A percentile compares a stretch with the other conserved stretches of the same genome.
These are phyloP conservation scores for Cadophora gregata DNA, from an alignment of 2,329 filamentous ascomycete species.

Conservation along the genomic window DNA sequence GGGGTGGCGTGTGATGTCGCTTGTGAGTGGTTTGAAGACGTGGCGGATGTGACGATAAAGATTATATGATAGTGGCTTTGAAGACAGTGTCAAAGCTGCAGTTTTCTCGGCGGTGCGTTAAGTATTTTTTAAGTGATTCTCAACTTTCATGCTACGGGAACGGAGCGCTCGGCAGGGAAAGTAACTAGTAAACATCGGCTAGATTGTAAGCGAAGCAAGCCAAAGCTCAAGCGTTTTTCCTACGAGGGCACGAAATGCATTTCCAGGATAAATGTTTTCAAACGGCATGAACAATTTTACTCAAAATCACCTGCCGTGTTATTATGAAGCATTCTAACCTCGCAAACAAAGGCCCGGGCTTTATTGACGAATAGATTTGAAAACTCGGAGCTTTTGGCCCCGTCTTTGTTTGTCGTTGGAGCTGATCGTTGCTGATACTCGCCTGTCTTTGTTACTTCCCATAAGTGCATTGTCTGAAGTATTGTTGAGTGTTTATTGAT, in stretches of 20 bases:
- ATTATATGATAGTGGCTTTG: neutral
- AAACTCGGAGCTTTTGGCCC: neutral
- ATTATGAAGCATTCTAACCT: no score
- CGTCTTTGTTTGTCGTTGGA: neutral
- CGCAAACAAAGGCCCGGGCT: no score
- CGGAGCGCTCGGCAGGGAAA: neutral
- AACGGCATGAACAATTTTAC: no score
- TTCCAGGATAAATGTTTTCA: no score
- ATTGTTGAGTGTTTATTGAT: neutral
- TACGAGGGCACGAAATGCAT: neutral
- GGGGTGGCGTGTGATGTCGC: neutral
- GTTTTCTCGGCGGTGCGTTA: no score
- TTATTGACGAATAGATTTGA: neutral
- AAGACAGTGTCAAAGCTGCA: no score
- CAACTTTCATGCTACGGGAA: neutral
- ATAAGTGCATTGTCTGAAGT: neutral
- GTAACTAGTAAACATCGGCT: neutral
- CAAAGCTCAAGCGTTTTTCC: neutral
- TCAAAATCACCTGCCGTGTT: no score
- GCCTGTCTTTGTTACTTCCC: neutral
- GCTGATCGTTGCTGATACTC: neutral
- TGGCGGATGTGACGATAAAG: neutral
- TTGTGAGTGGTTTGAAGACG: conserved; percentile 1
- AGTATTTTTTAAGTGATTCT: no score
- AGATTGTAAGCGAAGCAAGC: neutral